Evolutionary conservation across 148 eudicot genomes (phyloP), one percentile per base, ranked within the genome.

Genomic region (Nepenthes gracilis): DNA sequence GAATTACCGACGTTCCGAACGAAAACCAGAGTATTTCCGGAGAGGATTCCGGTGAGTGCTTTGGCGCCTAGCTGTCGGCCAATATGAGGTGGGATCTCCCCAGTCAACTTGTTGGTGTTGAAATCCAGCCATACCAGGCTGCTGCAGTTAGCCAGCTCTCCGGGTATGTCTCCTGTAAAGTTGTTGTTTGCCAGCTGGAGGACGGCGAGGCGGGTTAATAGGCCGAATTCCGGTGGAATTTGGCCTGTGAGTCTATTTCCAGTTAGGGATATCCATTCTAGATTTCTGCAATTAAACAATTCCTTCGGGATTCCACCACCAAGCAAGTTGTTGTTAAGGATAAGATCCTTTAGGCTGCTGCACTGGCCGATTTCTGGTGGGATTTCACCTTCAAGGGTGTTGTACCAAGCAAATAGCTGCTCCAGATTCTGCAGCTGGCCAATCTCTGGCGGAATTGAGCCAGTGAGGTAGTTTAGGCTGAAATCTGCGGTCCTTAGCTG

Each of bases 401-500:
- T 93, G 78, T 93, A 93, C 98, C 98, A 93, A 1, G 81, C 95
- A 13, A 93, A 79, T 13, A 93, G 70, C 81, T 84, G 81, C 75
- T 93, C 96, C 2, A 93, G 83, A 60, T 86, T 86, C 60, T 64
- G 76, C 32, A 88, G 74, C 47, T 79, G 76, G 10, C 96, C 86
- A 3, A 93, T 61, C 72, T 84, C 90, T 2, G 78, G 68, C 3
- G 96, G 98, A 43, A 93, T 84, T n/a, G 91, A 68, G 36, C 98
- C 96, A 32, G 79, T 85, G 52, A 93, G 64, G 71, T 84, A 86
- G 70, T 93, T 93, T 67, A 93, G 47, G 71, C 98, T 93, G 62
- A 93, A 76, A 74, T 93, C 98, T 15, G 88, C 66, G 1, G 79
- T 79, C 67, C 69, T 84, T 33, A 93, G 70, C 52, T 77, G 70